Evolutionary conservation across 257 asterid genomes (phyloP).

Genomic region (Misopates orontium): DNA sequence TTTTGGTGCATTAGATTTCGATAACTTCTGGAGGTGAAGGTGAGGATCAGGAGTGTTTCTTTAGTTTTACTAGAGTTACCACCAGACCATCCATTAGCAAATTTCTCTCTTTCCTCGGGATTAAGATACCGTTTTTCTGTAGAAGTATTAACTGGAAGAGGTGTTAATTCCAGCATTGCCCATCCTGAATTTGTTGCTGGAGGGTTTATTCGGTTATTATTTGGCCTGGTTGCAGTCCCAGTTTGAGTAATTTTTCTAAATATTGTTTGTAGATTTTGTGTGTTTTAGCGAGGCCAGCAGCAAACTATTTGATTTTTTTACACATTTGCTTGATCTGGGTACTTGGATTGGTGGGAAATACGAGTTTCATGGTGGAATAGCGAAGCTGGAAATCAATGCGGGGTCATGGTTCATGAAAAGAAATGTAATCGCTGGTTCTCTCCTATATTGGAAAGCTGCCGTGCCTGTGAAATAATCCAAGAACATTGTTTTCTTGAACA

Average conservation of each 20-base stretch:
- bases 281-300: slow-evolving; percentile 22
- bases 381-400: slow-evolving; percentile 58
- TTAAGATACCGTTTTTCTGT: slow-evolving; percentile 27
- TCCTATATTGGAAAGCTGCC: slow-evolving; percentile 52
- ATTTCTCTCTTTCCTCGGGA: slow-evolving; percentile 18
- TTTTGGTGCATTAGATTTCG: slow-evolving; percentile 30
- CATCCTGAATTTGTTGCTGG: slow-evolving; percentile 24
- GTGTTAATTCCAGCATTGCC: slow-evolving; percentile 22
- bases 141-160: slow-evolving; percentile 24
- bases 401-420: slow-evolving; percentile 75
- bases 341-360: slow-evolving; percentile 22
- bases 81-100: slow-evolving; percentile 23
- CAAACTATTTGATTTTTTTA: slow-evolving; percentile 22
- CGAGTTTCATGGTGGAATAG: slow-evolving; percentile 37
- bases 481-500: slow-evolving; percentile 34
- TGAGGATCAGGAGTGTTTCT: slow-evolving; percentile 33
- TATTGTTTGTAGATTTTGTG: slow-evolving; percentile 3
- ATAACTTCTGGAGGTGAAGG: slow-evolving; percentile 34
- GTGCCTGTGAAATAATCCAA: slow-evolving; percentile 39
- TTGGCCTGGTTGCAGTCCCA: slow-evolving; percentile 19
- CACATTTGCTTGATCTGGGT: slow-evolving; percentile 18
- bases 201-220: slow-evolving; percentile 14
- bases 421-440: slow-evolving; percentile 46
- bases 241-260: slow-evolving; percentile 3
- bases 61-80: slow-evolving; percentile 24